These are phyloP conservation scores for Emericellopsis atlantica DNA, from an alignment of 2,329 filamentous ascomycete genomes.

Conservation along the genomic window DNA sequence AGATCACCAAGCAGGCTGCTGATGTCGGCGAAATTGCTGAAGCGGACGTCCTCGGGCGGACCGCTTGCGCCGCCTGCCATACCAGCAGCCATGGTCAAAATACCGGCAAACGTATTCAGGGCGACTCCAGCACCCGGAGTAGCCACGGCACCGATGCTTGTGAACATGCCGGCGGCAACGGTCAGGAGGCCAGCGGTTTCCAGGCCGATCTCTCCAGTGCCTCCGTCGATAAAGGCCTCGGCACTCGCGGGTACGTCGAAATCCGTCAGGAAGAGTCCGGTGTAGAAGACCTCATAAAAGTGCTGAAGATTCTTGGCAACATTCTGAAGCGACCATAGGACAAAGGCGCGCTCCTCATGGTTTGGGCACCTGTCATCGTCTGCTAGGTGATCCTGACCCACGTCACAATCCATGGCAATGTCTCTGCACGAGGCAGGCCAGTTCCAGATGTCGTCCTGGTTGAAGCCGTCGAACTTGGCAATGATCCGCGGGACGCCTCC, in stretches of 20 bases:
- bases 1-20: background rate
- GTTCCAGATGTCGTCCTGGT: background rate
- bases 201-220: background rate
- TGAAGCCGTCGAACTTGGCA: background rate
- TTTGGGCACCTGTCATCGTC: background rate
- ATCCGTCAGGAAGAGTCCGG: background rate
- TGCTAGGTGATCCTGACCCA: background rate
- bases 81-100: background rate
- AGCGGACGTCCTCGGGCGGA: background rate
- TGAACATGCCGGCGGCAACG: background rate
- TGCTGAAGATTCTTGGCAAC: background rate
- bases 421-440: background rate
- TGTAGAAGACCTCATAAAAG: background rate
- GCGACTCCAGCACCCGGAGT: background rate
- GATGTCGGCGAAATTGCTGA: background rate
- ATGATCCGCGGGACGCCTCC: background rate
- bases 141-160: background rate
- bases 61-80: background rate
- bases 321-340: background rate
- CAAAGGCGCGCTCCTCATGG: background rate
- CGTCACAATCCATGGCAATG: background rate
- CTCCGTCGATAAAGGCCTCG: background rate
- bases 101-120: background rate
- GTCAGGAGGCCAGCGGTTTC: background rate
- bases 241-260: background rate